Conservation (phyloP, 306 rosid species). For the Acacia acuminata region DNA sequence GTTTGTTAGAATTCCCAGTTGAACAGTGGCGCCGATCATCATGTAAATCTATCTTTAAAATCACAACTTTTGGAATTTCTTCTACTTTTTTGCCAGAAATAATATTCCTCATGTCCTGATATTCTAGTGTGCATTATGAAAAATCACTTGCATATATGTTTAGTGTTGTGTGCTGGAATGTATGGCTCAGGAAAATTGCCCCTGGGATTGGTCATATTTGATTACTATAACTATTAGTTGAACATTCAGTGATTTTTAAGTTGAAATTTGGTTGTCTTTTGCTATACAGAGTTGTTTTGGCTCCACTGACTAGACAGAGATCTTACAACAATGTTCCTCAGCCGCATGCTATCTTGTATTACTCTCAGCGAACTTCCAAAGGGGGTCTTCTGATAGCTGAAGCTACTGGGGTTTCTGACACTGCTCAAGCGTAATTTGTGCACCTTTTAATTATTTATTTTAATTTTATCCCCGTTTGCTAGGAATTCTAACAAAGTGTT, state of each 20-base stretch:
- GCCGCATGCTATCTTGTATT: conserved; percentile 59
- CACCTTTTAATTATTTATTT: background rate
- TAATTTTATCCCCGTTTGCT: background rate
- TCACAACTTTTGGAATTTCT: background rate
- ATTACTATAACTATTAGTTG: background rate
- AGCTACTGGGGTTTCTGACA: conserved; percentile 56
- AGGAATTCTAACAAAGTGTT: background rate
- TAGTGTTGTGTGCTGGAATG: too few species aligned
- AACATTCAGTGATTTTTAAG: background rate
- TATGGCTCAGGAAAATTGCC: too few species aligned
- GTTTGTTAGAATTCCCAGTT: background rate
- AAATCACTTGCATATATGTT: too few species aligned
- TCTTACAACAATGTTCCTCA: conserved; percentile 53
- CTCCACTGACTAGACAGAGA: conserved; percentile 49
- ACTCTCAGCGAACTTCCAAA: conserved; percentile 55
- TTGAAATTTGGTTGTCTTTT: background rate
- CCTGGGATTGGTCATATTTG: too few species aligned
- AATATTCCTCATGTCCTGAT: too few species aligned
- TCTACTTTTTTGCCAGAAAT: background rate
- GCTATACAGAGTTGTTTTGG: conserved; percentile 44
- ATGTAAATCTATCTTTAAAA: background rate
- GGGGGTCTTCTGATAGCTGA: conserved; percentile 55
- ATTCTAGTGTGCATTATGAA: too few species aligned
- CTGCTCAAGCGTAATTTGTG: conserved; percentile 53
- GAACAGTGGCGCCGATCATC: background rate